Evolutionary conservation across 2,329 filamentous ascomycete genomes (phyloP).

Genomic region (Reticulascus tulasneorum): DNA sequence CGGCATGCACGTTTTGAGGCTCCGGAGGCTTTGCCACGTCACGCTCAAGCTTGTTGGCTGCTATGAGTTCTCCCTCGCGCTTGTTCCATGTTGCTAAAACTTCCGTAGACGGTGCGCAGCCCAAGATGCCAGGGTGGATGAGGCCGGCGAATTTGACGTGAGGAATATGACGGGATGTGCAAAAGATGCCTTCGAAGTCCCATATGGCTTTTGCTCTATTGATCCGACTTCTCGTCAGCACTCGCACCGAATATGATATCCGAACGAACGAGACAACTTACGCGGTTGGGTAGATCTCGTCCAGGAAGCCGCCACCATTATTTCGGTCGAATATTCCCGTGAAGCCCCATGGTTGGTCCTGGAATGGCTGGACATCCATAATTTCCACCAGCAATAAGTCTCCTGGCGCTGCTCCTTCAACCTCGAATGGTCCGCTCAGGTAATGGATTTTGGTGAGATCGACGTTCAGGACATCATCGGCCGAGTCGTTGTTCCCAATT

Average conservation of each 20-base stretch:
- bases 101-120: slow-evolving; percentile 77
- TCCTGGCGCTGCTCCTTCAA: slow-evolving; percentile 79
- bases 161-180: slow-evolving; percentile 80
- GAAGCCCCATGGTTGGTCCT: slow-evolving; percentile 86
- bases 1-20: slow-evolving; percentile 68
- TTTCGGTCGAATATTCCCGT: slow-evolving; percentile 74
- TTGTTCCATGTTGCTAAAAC: slow-evolving; percentile 79
- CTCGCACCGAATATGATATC: background rate
- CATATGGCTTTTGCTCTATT: slow-evolving; percentile 52
- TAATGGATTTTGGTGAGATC: slow-evolving; percentile 85
- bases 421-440: slow-evolving; percentile 82
- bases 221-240: background rate
- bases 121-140: slow-evolving; percentile 88
- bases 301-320: slow-evolving; percentile 86
- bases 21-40: slow-evolving; percentile 76
- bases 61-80: slow-evolving; percentile 76
- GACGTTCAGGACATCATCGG: slow-evolving; percentile 82
- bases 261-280: slow-evolving; percentile 32
- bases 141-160: slow-evolving; percentile 83
- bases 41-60: slow-evolving; percentile 60
- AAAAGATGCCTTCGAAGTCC: slow-evolving; percentile 61
- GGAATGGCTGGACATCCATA: slow-evolving; percentile 85
- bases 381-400: slow-evolving; percentile 86
- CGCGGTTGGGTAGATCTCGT: slow-evolving; percentile 82
- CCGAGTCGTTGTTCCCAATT: slow-evolving; percentile 82